Conservation (phyloP, 2,329 filamentous ascomycete species). For the Harringtonia lauricola region DNA sequence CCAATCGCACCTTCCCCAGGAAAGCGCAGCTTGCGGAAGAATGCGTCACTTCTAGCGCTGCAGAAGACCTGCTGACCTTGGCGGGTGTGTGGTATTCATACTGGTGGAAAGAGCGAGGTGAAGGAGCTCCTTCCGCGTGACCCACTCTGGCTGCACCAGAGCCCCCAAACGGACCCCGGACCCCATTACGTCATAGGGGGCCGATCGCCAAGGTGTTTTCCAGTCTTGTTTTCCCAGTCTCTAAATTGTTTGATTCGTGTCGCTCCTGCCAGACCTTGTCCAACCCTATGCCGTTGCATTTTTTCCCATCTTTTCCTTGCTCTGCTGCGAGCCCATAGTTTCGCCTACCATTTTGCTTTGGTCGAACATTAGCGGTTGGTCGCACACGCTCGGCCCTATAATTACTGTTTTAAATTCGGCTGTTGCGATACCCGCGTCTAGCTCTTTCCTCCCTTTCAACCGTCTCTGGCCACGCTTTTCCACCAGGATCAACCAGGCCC, state of each 20-base stretch:
- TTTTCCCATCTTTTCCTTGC: background rate
- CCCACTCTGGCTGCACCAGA: background rate
- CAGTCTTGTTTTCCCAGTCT: background rate
- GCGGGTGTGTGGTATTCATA: background rate
- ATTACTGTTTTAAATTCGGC: no score
- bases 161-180: background rate
- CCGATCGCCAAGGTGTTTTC: slow-evolving; percentile 6
- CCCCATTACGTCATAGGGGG: slow-evolving; percentile 11
- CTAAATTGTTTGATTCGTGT: background rate
- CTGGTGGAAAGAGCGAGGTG: background rate
- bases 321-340: no score
- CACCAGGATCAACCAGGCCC: no score
- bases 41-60: background rate
- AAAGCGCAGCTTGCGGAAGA: no score
- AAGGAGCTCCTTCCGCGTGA: background rate
- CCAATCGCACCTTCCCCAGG: no score
- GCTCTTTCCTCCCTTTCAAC: no score
- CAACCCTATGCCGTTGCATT: background rate
- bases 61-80: background rate
- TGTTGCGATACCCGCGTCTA: no score
- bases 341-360: no score
- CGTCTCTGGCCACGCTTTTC: no score
- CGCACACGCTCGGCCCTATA: no score
- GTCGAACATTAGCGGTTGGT: no score
- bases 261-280: no score